A percentile compares a stretch with the other conserved stretches of the same genome.
Evolutionary conservation across 805 yeast species (phyloP).

Genomic region (Starmerella ratchasimensis): DNA sequence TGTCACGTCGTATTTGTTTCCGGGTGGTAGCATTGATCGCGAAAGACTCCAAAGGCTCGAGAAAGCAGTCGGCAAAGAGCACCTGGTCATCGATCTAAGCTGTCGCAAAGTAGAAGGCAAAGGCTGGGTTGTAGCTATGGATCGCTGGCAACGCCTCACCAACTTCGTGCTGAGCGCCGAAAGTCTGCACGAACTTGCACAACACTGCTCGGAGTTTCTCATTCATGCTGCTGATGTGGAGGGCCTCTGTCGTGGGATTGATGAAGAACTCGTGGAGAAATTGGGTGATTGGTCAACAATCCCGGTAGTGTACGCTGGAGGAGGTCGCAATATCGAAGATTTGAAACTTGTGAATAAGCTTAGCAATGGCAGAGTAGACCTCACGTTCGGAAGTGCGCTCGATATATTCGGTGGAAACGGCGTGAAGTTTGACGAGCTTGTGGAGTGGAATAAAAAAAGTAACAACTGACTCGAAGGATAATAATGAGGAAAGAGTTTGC

Average conservation of each 20-base stretch:
- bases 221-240: conserved; percentile 99
- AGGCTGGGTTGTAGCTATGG: conserved; percentile 91
- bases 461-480: no score
- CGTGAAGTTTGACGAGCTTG: conserved; percentile 64
- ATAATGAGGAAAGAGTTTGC: no score
- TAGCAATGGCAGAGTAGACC: conserved; percentile 72
- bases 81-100: conserved; percentile 77
- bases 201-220: conserved; percentile 72
- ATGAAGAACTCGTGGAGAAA: conserved; percentile 53
- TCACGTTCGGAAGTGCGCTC: conserved; percentile 84
- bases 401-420: conserved; percentile 88
- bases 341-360: conserved; percentile 48
- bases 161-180: conserved; percentile 40
- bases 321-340: conserved; percentile 67
- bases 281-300: conserved; percentile 68
- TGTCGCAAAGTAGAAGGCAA: conserved; percentile 42
- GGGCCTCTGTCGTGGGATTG: conserved; percentile 89
- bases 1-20: conserved; percentile 83
- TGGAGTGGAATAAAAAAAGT: conserved; percentile 46
- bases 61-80: conserved; percentile 43
- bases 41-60: conserved; percentile 41
- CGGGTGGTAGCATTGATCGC: conserved; percentile 40
- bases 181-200: conserved; percentile 40
- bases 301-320: conserved; percentile 92
- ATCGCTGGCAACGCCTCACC: conserved; percentile 91